Percentiles rank a stretch among this genome's conserved stretches.
Evolutionary conservation across 768 basidiomycete species (phyloP).

Genomic region (Amanita subjunquillea): DNA sequence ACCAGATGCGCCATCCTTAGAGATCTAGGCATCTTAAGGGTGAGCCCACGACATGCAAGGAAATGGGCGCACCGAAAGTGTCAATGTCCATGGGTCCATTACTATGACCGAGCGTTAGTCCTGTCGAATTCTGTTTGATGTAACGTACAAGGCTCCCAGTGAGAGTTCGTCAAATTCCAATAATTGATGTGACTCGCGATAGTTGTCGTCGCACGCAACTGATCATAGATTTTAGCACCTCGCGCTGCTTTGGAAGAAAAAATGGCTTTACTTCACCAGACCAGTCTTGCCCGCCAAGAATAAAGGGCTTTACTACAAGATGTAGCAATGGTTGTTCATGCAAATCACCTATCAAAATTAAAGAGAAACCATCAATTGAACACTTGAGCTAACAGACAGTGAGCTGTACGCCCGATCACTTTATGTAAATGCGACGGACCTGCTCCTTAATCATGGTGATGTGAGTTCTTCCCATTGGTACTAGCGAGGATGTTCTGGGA

Average conservation of each 20-base stretch:
- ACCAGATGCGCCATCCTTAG: slow-evolving; percentile 37
- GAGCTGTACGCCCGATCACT: not conserved
- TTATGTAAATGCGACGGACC: slow-evolving; percentile 28
- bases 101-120: slow-evolving; percentile 33
- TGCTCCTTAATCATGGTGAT: slow-evolving; percentile 68
- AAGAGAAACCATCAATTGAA: slow-evolving; percentile 82
- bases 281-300: slow-evolving; percentile 83
- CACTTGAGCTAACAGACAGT: slow-evolving; percentile 54
- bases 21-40: slow-evolving; percentile 26
- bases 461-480: slow-evolving; percentile 26
- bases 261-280: slow-evolving; percentile 61
- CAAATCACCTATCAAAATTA: slow-evolving; percentile 89
- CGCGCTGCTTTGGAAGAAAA: not conserved
- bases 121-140: not conserved
- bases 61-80: slow-evolving; percentile 40
- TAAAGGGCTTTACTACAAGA: slow-evolving; percentile 78
- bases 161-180: slow-evolving; percentile 95
- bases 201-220: slow-evolving; percentile 81
- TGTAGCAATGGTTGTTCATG: slow-evolving; percentile 94
- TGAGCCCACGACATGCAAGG: not conserved
- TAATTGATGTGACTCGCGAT: slow-evolving; percentile 82
- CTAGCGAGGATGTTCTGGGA: not conserved
- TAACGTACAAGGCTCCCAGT: slow-evolving; percentile 86
- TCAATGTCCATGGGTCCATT: slow-evolving; percentile 94
- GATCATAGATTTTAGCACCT: not conserved